These are phyloP conservation scores for Lagenidium sp. DNA, from an alignment of 352 stramenopile genomes.

Conservation along the genomic window DNA sequence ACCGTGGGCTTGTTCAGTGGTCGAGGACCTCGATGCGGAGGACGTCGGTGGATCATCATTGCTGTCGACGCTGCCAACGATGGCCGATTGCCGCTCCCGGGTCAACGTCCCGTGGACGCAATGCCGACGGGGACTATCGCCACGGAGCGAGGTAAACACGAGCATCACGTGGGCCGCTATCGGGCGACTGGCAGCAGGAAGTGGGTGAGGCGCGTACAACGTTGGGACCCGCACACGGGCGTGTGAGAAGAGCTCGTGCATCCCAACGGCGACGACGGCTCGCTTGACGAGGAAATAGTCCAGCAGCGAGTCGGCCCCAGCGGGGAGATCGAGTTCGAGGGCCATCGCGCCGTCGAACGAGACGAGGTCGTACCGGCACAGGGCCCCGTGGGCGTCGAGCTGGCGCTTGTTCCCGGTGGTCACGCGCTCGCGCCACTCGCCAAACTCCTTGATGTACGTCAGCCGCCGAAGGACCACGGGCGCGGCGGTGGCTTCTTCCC, in stretches of 20 bases:
- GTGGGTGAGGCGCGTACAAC: conserved; percentile 14
- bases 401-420: conserved; percentile 21
- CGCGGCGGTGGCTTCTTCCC: background rate
- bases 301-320: conserved; percentile 32
- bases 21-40: too few relatives aligned
- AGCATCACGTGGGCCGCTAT: conserved; percentile 5
- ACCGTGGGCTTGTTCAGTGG: background rate
- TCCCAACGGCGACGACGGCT: conserved; percentile 22
- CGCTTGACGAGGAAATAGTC: conserved; percentile 62
- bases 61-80: too few relatives aligned
- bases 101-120: too few relatives aligned
- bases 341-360: conserved; percentile 37
- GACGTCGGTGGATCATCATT: too few relatives aligned
- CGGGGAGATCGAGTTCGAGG: conserved; percentile 42
- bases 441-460: conserved; percentile 51
- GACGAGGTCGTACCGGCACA: conserved; percentile 37
- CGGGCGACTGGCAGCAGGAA: conserved; percentile 1
- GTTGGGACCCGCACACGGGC: conserved; percentile 18
- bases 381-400: conserved; percentile 14
- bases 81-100: too few relatives aligned
- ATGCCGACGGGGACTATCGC: too few relatives aligned
- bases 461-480: conserved; percentile 21
- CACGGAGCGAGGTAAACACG: too few relatives aligned
- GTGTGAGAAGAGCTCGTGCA: conserved; percentile 29
- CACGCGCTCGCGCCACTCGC: conserved; percentile 32